phyloP scores from a whole-genome alignment of 148 eudicot species.

The Camellia sinensis region DNA sequence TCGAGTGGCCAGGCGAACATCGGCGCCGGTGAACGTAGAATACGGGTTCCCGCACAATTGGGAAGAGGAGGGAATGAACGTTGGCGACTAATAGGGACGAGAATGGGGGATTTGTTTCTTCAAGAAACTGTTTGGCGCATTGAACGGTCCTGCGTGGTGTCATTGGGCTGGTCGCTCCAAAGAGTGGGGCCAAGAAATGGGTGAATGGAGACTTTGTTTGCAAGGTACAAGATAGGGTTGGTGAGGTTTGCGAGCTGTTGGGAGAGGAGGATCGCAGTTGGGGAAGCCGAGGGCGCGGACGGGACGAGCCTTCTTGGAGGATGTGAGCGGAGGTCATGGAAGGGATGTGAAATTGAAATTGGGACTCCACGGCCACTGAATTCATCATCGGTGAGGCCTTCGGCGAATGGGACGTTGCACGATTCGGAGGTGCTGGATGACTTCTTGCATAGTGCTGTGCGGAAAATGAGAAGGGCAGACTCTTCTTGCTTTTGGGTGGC shows the following conservation, averaged over 20 bases:
- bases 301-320: slow-evolving; percentile 63
- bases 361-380: slow-evolving; percentile 47
- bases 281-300: slow-evolving; percentile 73
- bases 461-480: slow-evolving; percentile 54
- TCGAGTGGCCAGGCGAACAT: slow-evolving; percentile 44
- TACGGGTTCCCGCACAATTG: slow-evolving; percentile 64
- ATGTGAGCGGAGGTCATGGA: slow-evolving; percentile 68
- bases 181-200: slow-evolving; percentile 42
- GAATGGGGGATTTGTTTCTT: slow-evolving; percentile 40
- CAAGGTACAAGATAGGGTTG: slow-evolving; percentile 36
- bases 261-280: slow-evolving; percentile 65
- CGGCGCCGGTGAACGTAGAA: slow-evolving; percentile 57
- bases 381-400: slow-evolving; percentile 50
- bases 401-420: slow-evolving; percentile 39
- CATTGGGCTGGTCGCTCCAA: slow-evolving; percentile 58
- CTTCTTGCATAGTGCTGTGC: slow-evolving; percentile 44
- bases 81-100: slow-evolving; percentile 54
- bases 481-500: slow-evolving; percentile 18
- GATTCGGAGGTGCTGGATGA: slow-evolving; percentile 31
- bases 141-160: slow-evolving; percentile 34
- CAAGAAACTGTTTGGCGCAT: slow-evolving; percentile 38
- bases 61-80: slow-evolving; percentile 53
- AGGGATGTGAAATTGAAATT: slow-evolving; percentile 50
- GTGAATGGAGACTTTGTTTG: slow-evolving; percentile 41
- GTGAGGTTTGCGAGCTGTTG: slow-evolving; percentile 52